These are phyloP conservation scores for Saccharum spontaneum DNA, from an alignment of 176 grass and related monocot genomes.

Conservation along the genomic window DNA sequence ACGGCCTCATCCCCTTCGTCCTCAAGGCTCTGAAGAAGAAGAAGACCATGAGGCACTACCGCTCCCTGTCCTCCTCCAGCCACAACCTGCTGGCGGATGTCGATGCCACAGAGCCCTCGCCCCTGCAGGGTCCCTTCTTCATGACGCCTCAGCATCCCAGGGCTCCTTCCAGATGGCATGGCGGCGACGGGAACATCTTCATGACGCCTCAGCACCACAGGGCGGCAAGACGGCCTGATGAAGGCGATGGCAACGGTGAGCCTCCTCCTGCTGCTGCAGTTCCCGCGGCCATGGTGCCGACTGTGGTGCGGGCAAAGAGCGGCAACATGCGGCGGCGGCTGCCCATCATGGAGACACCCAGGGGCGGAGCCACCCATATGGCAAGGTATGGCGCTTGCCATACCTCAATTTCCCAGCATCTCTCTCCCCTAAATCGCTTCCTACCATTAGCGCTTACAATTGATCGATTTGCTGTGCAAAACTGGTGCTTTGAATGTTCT, in stretches of 20 bases:
- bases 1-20: constrained; percentile 54
- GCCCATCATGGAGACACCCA: constrained; percentile 1
- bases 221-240: neutral
- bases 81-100: neutral
- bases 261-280: neutral
- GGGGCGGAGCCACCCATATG: no score
- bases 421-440: no score
- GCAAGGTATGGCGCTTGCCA: no score
- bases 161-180: neutral
- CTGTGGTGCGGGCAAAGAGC: neutral
- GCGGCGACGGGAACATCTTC: constrained; percentile 12
- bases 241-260: neutral
- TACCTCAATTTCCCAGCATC: no score
- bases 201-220: constrained; percentile 40
- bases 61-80: constrained; percentile 47
- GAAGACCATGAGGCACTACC: constrained; percentile 46
- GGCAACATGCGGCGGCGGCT: neutral
- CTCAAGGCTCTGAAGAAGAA: constrained; percentile 60
- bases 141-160: constrained; percentile 42
- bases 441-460: no score
- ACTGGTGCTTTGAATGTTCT: no score
- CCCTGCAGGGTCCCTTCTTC: constrained; percentile 24
- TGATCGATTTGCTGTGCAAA: no score
- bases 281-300: neutral
- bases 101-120: neutral